Evolutionary conservation across 2,329 filamentous ascomycete genomes (phyloP).

Genomic region (Aspergillus thermomutatus): DNA sequence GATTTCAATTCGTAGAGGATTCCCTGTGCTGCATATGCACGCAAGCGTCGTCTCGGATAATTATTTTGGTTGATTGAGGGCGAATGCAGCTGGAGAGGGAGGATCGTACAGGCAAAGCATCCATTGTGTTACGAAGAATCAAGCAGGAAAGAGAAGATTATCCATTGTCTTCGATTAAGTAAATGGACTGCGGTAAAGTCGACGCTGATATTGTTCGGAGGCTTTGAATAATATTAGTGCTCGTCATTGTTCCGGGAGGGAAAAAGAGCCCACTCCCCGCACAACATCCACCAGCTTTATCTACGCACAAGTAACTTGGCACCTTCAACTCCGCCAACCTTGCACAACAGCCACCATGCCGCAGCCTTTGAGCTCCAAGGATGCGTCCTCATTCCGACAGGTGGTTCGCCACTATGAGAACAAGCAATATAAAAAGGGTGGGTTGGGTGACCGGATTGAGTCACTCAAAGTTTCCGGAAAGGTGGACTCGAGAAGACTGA

Average conservation of each 20-base stretch:
- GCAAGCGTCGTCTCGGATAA: conserved; percentile 12
- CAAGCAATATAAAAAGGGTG: conserved; percentile 93
- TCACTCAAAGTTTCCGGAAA: conserved; percentile 2
- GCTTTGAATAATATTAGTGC: not conserved
- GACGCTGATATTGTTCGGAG: not conserved
- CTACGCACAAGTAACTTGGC: conserved; percentile 30
- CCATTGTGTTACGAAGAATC: not conserved
- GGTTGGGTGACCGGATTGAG: conserved; percentile 6
- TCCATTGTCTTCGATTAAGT: not conserved
- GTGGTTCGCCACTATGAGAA: conserved; percentile 95
- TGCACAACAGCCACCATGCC: conserved; percentile 39
- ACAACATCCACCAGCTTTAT: conserved; percentile 32
- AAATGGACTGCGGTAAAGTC: not conserved
- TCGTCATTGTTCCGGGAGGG: conserved; percentile 5
- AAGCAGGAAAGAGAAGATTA: not conserved
- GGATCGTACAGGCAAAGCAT: not conserved
- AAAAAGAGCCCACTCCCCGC: conserved; percentile 27
- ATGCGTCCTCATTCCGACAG: conserved; percentile 88
- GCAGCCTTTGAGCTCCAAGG: conserved; percentile 66
- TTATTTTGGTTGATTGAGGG: conserved; percentile 2
- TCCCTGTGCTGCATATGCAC: conserved; percentile 2
- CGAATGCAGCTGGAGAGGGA: not conserved
- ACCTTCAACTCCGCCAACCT: conserved; percentile 18
- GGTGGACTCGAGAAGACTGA: conserved; percentile 12
- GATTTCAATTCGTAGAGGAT: not conserved